Base-by-base conservation (phyloP, 2,329 filamentous ascomycete species). In the Botryotinia calthae region DNA sequence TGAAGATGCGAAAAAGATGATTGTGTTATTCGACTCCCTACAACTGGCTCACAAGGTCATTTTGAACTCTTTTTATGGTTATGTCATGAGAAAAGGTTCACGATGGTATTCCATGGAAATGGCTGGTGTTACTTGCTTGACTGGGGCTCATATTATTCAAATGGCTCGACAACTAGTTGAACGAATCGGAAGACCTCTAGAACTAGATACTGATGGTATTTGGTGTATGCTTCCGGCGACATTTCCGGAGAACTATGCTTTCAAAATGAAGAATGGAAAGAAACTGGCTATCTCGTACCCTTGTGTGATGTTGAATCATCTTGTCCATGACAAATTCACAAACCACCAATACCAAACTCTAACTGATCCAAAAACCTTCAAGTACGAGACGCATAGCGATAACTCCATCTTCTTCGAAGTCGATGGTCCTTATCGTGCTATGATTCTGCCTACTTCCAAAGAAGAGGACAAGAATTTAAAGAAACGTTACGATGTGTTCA, bases 361-460 rank as follows among this genome's bases (percentile, higher is more conserved):
- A 3, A 87, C 89, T 0, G 95, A 99, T 78, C 87, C 89, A 4
- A 86, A 88, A 74, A 93, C 89, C 0, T 94, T 96, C 86, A 92
- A 90, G 81, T 99, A 99, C 79, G 93, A 98, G 81, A 99, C 95
- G 0, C 93, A 97, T 82, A 98, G 95, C 84, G 96, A 99, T 80
- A 99, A 99, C 82, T 96, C 95, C 48, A 99, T 99, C 82, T 99
- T 99, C 85, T 99, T 99, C 84, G 96, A 99, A 82, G 96, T 99
- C 66, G 96, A 99, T 79, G 96, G 96, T 7, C 96, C 96, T 0
- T 99, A 99, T 86, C 95, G 89, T 81, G 96, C 96, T 75, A 99
- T 99, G 96, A 91, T 99, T 74, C 83, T 99, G 75, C 96, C 96
- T 2, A 98, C 96, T 0, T 98, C 95, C 0, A 98, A 99, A 81